Evolutionary conservation across 1,284 basidiomycete species (phyloP).

Genomic region (Mycosarcoma maydis): DNA sequence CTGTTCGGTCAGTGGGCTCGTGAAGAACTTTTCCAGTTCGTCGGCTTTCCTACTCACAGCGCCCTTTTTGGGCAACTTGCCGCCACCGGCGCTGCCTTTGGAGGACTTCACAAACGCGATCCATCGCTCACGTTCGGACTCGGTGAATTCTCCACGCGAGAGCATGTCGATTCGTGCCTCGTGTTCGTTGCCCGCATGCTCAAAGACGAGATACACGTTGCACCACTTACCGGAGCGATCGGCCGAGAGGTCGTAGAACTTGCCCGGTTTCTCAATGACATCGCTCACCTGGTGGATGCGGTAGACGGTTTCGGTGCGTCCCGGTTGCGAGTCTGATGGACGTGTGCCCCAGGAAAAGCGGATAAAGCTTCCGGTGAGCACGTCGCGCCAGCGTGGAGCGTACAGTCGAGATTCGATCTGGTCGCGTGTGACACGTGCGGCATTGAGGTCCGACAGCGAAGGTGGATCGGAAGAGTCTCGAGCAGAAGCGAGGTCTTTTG

Average conservation of each 20-base stretch:
- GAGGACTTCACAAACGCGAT: conserved; percentile 18
- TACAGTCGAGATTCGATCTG: conserved; percentile 75
- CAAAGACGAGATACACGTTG: conserved; percentile 52
- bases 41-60: conserved; percentile 41
- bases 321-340: conserved; percentile 69
- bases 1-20: conserved; percentile 48
- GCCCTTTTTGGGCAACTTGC: conserved; percentile 32
- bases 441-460: conserved; percentile 72
- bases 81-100: too few relatives aligned
- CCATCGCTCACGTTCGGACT: conserved; percentile 53
- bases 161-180: conserved; percentile 43
- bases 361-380: conserved; percentile 75
- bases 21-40: conserved; percentile 51
- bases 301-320: conserved; percentile 75
- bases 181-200: conserved; percentile 45
- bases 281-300: conserved; percentile 80
- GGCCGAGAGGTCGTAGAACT: conserved; percentile 79
- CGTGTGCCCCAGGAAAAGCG: conserved; percentile 58
- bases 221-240: conserved; percentile 48
- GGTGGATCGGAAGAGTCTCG: conserved; percentile 70
- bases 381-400: conserved; percentile 80
- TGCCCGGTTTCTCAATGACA: conserved; percentile 71
- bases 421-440: conserved; percentile 74
- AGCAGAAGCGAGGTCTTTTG: neutral
- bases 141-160: conserved; percentile 37